Evolutionary conservation across 225 moss, liverwort and hornwort species (phyloP), one percentile per base, ranked within the genome.

Genomic region (Ulota crispa): DNA sequence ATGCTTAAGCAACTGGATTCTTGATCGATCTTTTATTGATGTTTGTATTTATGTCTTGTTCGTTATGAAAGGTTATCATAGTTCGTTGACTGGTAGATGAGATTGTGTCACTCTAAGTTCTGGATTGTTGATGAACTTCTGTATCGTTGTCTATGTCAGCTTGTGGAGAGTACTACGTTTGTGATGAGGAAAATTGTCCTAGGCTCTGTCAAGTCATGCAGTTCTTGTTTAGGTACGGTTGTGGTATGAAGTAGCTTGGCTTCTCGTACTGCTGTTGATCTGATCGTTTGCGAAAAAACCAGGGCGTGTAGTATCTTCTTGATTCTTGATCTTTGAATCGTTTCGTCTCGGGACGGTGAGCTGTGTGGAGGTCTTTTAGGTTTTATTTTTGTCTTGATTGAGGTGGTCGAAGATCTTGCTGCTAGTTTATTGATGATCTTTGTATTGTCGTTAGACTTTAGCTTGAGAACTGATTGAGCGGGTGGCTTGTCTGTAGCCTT

Each of bases 381-480:
- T 47, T 8, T 64, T 32, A 1, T 2, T 7, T 32, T 13, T 24
- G 19, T 16, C 27, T 39, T 18, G 20, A 19, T 27, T 20, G 47
- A 52, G 52, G 3, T 37, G 20, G 43, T 68, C 1, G 52, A 14
- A 2, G 60, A 15, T 56, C 26, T 50, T 8, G 63, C 70, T 57
- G 59, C 28, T 27, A 30, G 59, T 59, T 59, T n/a, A 8, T 1
- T 26, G 47, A 50, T 30, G 32, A 74, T 73, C n/a, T 81, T 81
- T 54, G 42, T 31, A 30, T 56, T 21, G 56, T n/a, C 30, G 23
- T 9, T 41, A 32, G 23, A 16, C 12, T 74, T 69, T 42, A 45
- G 8, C 55, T 52, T 45, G 62, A 68, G 62, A 68, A 53, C 39
- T 78, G 9, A 81, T 72, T 21, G 72, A 60, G 77, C 31, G 28